Evolutionary conservation across 257 asterid genomes (phyloP), one percentile per base, ranked within the genome.

Genomic region (Capsicum baccatum): DNA sequence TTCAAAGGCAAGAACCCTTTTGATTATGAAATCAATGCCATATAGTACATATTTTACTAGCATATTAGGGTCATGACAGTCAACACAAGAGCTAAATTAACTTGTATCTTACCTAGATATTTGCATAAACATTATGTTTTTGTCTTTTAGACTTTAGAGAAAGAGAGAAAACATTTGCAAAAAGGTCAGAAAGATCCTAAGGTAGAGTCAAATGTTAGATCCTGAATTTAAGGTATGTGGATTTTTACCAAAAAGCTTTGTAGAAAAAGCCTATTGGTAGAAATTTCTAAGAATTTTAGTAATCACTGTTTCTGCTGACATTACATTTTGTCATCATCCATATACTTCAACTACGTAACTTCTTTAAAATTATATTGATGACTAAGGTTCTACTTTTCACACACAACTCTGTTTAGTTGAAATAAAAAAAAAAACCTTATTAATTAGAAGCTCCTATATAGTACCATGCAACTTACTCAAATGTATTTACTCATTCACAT

Each of bases 161-260:
- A 54, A 71, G 64, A 56, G 26, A 14, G 16, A 70, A 9, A n/a
- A 60, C 0, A 5, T 26, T 8, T 11, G 44, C 67, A 80, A 48
- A 76, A 60, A 62, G 56, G 8, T 44, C n/a, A 60, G 62, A 42
- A 78, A 64, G 26, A 62, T 9, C 42, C 85, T 66, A 58, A 16
- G 44, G 14, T 59, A 80, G 80, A 84, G 88, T 86, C 88, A 88
- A 88, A 64, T 42, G 9, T 50, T 79, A 71, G 87, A 85, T 86
- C 91, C 89, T 83, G 85, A 85, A 88, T 82, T 84, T 88, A 83
- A 79, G 91, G 88, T 66, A 54, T 37, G 15, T 79, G 83, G 70
- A 47, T 48, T 71, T 68, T 12, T 7, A 50, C 35, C 50, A 5
- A 50, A 19, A 42, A 66, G 3, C 39, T 16, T 10, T 10, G 16